A percentile compares a stretch with the other conserved stretches of the same genome.
These are phyloP conservation scores for Colletotrichum australisinense DNA, from an alignment of 2,329 filamentous ascomycete genomes.

Conservation along the genomic window DNA sequence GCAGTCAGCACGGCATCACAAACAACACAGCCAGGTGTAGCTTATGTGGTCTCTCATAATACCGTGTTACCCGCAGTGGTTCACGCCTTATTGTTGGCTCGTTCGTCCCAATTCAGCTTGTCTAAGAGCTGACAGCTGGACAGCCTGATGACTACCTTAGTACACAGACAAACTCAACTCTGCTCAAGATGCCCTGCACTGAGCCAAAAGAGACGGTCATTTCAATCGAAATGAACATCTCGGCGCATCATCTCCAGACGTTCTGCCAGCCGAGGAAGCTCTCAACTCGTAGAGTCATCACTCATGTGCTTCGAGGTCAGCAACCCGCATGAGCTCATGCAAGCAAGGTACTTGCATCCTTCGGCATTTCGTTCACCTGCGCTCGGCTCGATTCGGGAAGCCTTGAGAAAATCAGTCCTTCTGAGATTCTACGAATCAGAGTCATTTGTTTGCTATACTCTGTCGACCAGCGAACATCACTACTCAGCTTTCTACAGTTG, in stretches of 20 bases:
- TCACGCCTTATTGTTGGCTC: neutral
- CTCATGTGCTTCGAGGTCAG: neutral
- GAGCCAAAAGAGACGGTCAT: neutral
- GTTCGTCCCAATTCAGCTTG: constrained; percentile 15
- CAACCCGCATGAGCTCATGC: neutral
- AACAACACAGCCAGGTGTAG: neutral
- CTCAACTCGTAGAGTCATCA: neutral
- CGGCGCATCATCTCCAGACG: too few relatives aligned
- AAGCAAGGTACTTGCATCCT: neutral
- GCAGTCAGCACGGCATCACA: neutral
- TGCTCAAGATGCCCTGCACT: neutral
- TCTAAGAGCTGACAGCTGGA: neutral
- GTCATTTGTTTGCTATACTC: neutral
- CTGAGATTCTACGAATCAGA: neutral
- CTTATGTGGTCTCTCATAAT: neutral
- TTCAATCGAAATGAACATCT: neutral
- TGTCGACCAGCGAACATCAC: neutral
- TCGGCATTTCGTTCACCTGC: neutral
- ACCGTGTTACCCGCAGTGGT: constrained; percentile 12
- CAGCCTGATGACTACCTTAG: too few relatives aligned
- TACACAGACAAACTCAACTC: neutral
- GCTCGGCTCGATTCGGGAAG: neutral
- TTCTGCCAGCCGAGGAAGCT: neutral
- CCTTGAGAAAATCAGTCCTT: neutral
- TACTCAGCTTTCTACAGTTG: neutral